These are phyloP conservation scores for Cymodocea nodosa DNA, from an alignment of 116 monocot species.

Conservation along the genomic window DNA sequence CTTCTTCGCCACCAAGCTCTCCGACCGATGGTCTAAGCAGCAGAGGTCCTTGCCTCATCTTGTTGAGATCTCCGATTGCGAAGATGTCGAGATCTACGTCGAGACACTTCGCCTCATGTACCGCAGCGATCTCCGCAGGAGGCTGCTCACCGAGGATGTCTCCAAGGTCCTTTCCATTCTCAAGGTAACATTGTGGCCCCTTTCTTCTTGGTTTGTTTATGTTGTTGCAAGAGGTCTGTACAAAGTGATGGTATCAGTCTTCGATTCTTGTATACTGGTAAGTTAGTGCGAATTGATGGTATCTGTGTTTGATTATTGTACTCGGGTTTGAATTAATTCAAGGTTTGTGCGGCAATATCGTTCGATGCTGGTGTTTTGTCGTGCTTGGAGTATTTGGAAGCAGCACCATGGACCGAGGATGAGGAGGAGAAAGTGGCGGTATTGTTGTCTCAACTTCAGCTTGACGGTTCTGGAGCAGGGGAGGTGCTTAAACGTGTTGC, in stretches of 20 bases:
- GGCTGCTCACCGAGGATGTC: conserved; percentile 73
- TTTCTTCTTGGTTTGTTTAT: neutral
- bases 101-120: conserved; percentile 97
- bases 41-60: conserved; percentile 35
- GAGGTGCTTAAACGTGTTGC: conserved; percentile 90
- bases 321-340: neutral
- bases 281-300: no score
- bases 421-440: conserved; percentile 95
- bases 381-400: conserved; percentile 91
- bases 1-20: conserved; percentile 80
- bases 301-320: no score
- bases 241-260: no score
- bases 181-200: conserved; percentile 22
- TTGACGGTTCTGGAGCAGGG: conserved; percentile 59
- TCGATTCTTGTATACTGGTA: no score
- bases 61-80: conserved; percentile 97
- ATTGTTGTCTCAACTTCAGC: conserved; percentile 59
- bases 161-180: conserved; percentile 69
- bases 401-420: conserved; percentile 95
- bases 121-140: conserved; percentile 63
- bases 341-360: conserved; percentile 70
- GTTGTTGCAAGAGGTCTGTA: neutral
- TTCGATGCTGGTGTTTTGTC: conserved; percentile 80
- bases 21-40: conserved; percentile 77
- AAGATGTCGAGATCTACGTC: conserved; percentile 82